These are phyloP conservation scores for Colletotrichum sp. DNA, from an alignment of 2,329 filamentous ascomycete genomes.

Conservation along the genomic window DNA sequence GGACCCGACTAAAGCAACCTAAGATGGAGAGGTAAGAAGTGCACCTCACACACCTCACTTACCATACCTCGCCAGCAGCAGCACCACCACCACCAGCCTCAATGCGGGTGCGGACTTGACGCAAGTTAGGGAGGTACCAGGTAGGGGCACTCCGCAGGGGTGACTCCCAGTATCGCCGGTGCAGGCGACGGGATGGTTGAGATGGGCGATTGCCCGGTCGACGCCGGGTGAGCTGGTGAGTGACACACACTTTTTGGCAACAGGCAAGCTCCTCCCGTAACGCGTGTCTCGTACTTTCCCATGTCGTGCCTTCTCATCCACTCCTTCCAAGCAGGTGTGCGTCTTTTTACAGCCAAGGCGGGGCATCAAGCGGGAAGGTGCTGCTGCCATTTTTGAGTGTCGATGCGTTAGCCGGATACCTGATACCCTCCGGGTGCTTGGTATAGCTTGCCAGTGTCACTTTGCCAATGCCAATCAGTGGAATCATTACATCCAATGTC, in stretches of 20 bases:
- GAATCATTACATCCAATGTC: too few species aligned
- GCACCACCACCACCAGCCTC: too few species aligned
- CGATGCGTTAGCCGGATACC: constrained; percentile 8
- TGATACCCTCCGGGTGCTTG: background rate
- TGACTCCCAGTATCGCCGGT: background rate
- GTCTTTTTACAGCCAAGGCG: constrained; percentile 19
- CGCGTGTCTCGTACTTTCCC: constrained; percentile 1
- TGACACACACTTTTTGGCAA: constrained; percentile 12
- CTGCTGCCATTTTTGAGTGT: background rate
- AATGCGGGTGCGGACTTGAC: background rate
- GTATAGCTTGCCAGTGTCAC: background rate
- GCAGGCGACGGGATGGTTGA: background rate
- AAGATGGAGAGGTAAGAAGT: background rate
- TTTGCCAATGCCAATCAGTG: too few species aligned
- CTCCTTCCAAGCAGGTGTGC: constrained; percentile 17
- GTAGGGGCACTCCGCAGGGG: constrained; percentile 11
- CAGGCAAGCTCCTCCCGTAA: background rate
- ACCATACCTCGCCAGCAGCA: too few species aligned
- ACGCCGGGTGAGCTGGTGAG: constrained; percentile 11
- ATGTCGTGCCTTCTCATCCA: constrained; percentile 13
- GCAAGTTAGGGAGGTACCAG: constrained; percentile 16
- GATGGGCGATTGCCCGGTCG: constrained; percentile 7
- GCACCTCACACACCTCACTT: too few species aligned
- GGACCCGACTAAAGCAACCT: background rate
- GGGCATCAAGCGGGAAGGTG: constrained; percentile 7